These are phyloP conservation scores for Didymella exigua DNA, from an alignment of 2,329 filamentous ascomycete species.

Conservation along the genomic window DNA sequence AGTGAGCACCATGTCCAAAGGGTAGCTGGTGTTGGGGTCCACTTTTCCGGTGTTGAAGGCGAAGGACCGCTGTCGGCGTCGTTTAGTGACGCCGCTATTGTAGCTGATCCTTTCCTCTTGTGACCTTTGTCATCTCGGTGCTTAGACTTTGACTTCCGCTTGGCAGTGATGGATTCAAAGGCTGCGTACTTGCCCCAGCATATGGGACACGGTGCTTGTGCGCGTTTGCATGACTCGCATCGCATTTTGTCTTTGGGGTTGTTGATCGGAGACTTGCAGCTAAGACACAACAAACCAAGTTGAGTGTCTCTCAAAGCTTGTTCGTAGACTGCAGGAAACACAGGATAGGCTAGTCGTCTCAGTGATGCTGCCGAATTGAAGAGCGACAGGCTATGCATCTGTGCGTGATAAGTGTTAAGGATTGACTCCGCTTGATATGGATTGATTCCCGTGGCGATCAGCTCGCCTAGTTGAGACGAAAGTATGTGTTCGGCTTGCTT, in stretches of 20 bases:
- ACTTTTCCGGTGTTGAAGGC: slow-evolving; percentile 30
- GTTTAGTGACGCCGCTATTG: slow-evolving; percentile 15
- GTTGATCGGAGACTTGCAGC: slow-evolving; percentile 62
- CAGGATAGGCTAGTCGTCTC: slow-evolving; percentile 61
- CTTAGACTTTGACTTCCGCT: slow-evolving; percentile 32
- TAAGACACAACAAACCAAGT: slow-evolving; percentile 61
- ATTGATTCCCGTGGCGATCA: slow-evolving; percentile 53
- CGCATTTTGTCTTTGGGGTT: slow-evolving; percentile 57
- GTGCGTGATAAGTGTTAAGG: slow-evolving; percentile 63
- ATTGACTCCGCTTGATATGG: slow-evolving; percentile 61
- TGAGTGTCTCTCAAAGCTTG: slow-evolving; percentile 61
- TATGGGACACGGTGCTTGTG: slow-evolving; percentile 51
- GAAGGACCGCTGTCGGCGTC: slow-evolving; percentile 26
- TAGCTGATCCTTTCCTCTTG: slow-evolving; percentile 35
- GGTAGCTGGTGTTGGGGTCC: slow-evolving; percentile 34
- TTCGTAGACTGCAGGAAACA: slow-evolving; percentile 63
- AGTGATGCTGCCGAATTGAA: slow-evolving; percentile 61
- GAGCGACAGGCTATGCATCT: slow-evolving; percentile 55
- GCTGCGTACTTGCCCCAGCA: slow-evolving; percentile 54
- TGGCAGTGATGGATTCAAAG: slow-evolving; percentile 42
- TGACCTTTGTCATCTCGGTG: slow-evolving; percentile 28
- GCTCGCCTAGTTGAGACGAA: slow-evolving; percentile 47
- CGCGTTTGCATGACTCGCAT: slow-evolving; percentile 57
- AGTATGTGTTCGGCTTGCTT: slow-evolving; percentile 51
- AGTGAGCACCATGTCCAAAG: slow-evolving; percentile 64